phyloP scores from a whole-genome alignment of 805 yeast species.

The Ogataea degrootiae region DNA sequence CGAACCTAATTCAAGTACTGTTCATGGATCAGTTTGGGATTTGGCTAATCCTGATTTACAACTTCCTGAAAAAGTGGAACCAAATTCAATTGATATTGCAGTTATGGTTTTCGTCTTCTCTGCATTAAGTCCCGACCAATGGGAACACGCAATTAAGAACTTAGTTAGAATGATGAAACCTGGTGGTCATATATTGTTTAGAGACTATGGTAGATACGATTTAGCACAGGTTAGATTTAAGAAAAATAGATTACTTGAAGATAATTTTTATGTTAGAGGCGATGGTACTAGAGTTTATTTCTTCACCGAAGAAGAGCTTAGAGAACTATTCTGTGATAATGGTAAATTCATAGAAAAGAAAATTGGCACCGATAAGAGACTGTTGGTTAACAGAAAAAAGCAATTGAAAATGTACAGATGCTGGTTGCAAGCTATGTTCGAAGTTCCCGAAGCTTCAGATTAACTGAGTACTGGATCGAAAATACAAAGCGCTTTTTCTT shows the following conservation, averaged over 20 bases:
- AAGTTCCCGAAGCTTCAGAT: conserved; percentile 18
- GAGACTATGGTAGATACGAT: conserved; percentile 96
- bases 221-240: conserved; percentile 93
- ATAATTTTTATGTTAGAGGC: conserved; percentile 93
- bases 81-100: conserved; percentile 80
- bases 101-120: conserved; percentile 95
- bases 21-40: conserved; percentile 93
- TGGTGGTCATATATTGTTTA: conserved; percentile 82
- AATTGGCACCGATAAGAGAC: conserved; percentile 85
- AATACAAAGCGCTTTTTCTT: too few species aligned
- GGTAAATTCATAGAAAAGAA: conserved; percentile 58
- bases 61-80: conserved; percentile 82
- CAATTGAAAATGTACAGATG: conserved; percentile 93
- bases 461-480: too few species aligned
- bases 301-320: conserved; percentile 89
- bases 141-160: conserved; percentile 77
- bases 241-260: conserved; percentile 79
- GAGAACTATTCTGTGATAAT: conserved; percentile 59
- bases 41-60: conserved; percentile 67
- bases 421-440: conserved; percentile 93
- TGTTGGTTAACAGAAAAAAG: conserved; percentile 87
- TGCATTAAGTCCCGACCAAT: conserved; percentile 87
- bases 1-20: conserved; percentile 42
- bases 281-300: conserved; percentile 98
- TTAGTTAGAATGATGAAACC: conserved; percentile 75